Percentiles rank a stretch among this genome's conserved stretches.
phyloP scores from a whole-genome alignment of 192 early-diverging fungal genomes.

The Coemansia erecta region DNA sequence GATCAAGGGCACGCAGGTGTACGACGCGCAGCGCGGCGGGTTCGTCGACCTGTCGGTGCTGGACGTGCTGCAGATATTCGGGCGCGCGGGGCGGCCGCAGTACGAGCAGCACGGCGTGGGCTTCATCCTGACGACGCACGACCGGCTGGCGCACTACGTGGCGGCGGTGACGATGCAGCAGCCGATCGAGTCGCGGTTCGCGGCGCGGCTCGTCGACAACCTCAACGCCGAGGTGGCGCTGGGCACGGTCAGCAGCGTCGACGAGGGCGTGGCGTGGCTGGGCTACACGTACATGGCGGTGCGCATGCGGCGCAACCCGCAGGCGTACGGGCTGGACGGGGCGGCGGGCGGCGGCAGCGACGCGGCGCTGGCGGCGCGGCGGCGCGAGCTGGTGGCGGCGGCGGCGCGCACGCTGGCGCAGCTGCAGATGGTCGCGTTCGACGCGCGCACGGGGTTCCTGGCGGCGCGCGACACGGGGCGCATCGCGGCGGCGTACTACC shows the following conservation, averaged over 20 bases:
- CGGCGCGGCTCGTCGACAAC: slow-evolving; percentile 83
- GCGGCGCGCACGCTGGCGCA: slow-evolving; percentile 75
- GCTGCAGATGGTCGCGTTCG: slow-evolving; percentile 93
- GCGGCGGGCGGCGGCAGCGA: slow-evolving; percentile 31
- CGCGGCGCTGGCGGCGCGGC: slow-evolving; percentile 79
- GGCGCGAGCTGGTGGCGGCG: slow-evolving; percentile 73
- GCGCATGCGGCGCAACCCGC: slow-evolving; percentile 94
- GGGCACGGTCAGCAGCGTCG: slow-evolving; percentile 92
- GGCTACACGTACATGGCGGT: slow-evolving; percentile 97
- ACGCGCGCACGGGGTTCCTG: slow-evolving; percentile 77
- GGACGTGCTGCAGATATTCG: slow-evolving; percentile 99
- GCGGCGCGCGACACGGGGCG: slow-evolving; percentile 90
- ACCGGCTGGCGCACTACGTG: slow-evolving; percentile 91
- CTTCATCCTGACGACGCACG: slow-evolving; percentile 92
- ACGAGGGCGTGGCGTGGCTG: slow-evolving; percentile 96
- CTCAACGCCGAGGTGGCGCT: slow-evolving; percentile 96
- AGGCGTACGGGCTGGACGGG: slow-evolving; percentile 88
- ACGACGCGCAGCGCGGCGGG: slow-evolving; percentile 88
- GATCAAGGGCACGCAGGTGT: slow-evolving; percentile 97
- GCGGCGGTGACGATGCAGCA: slow-evolving; percentile 93
- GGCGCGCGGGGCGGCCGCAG: slow-evolving; percentile 93
- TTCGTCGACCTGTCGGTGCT: slow-evolving; percentile 95
- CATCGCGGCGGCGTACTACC: slow-evolving; percentile 91
- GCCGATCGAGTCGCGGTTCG: slow-evolving; percentile 95
- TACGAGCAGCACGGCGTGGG: slow-evolving; percentile 91